These are phyloP conservation scores for Amanita polypyramis DNA, from an alignment of 768 basidiomycete species.

Conservation along the genomic window DNA sequence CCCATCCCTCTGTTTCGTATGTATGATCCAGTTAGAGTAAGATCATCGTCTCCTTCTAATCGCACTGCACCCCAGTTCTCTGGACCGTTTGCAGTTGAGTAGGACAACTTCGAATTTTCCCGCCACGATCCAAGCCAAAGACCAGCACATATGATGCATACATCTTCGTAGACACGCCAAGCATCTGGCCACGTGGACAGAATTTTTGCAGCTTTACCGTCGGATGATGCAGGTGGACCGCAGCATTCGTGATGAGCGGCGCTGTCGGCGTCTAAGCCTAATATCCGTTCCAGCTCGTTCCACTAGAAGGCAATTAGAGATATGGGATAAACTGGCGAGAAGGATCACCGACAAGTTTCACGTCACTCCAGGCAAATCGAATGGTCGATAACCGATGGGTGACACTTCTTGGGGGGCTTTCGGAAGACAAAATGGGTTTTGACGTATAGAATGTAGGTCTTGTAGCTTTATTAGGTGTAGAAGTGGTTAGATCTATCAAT, in stretches of 20 bases:
- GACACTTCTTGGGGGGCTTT: constrained; percentile 22
- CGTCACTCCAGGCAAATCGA: constrained; percentile 78
- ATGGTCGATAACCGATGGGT: constrained; percentile 50
- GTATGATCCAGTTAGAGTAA: constrained; percentile 28
- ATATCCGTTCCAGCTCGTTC: constrained; percentile 66
- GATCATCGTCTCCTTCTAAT: constrained; percentile 60
- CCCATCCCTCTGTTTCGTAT: constrained; percentile 58
- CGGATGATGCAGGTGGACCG: constrained; percentile 20
- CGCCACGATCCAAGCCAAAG: constrained; percentile 73
- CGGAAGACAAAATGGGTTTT: constrained; percentile 29
- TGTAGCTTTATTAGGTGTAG: constrained; percentile 45
- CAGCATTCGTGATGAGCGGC: constrained; percentile 24
- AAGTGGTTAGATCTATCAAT: constrained; percentile 68
- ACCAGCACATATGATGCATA: constrained; percentile 71
- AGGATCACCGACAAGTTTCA: constrained; percentile 45
- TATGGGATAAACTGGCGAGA: not conserved
- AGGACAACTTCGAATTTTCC: constrained; percentile 34
- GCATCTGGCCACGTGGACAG: constrained; percentile 57
- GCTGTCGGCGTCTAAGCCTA: constrained; percentile 39
- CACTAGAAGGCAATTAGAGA: constrained; percentile 33
- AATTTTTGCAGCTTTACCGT: constrained; percentile 23
- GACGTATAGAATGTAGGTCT: constrained; percentile 61
- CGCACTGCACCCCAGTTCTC: constrained; percentile 47
- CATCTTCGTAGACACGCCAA: constrained; percentile 80
- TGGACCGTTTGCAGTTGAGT: constrained; percentile 36